Conservation (phyloP, 2,329 filamentous ascomycete genomes). For the Hymenoscyphus scutula region DNA sequence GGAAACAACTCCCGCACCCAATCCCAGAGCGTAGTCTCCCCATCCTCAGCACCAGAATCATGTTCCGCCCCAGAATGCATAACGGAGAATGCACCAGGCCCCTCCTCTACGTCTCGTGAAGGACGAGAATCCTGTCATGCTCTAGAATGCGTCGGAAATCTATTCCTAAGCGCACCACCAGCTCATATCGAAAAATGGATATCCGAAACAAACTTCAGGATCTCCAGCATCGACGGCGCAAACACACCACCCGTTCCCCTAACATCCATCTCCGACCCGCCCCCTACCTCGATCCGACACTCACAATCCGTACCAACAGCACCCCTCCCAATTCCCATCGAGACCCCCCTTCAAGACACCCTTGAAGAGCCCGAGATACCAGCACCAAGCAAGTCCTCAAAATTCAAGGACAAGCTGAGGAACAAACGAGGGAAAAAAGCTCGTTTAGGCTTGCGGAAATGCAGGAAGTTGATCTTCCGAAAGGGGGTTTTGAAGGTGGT, state of each 20-base stretch:
- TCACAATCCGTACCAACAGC: not conserved
- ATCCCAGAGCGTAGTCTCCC: too few species aligned
- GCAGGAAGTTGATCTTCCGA: conserved; percentile 20
- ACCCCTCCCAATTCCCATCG: not conserved
- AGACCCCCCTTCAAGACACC: too few species aligned
- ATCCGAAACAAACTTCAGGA: not conserved
- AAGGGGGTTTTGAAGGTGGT: conserved; percentile 26
- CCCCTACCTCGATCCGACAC: not conserved
- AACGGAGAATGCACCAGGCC: too few species aligned
- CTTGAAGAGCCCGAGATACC: not conserved
- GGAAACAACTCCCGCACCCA: not conserved
- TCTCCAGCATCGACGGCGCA: not conserved
- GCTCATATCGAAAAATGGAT: not conserved
- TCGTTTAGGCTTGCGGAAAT: conserved; percentile 15
- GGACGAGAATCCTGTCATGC: not conserved
- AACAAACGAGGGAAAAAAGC: conserved; percentile 4
- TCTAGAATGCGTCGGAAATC: not conserved
- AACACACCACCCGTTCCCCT: not conserved
- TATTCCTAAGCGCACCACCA: too few species aligned
- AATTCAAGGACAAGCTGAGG: not conserved
- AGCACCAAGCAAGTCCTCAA: not conserved
- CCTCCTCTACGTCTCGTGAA: too few species aligned
- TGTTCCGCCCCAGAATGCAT: not conserved
- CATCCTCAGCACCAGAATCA: not conserved
- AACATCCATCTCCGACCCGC: not conserved